Evolutionary conservation across 106 monocot species (phyloP).

Genomic region (Platanthera zijinensis): DNA sequence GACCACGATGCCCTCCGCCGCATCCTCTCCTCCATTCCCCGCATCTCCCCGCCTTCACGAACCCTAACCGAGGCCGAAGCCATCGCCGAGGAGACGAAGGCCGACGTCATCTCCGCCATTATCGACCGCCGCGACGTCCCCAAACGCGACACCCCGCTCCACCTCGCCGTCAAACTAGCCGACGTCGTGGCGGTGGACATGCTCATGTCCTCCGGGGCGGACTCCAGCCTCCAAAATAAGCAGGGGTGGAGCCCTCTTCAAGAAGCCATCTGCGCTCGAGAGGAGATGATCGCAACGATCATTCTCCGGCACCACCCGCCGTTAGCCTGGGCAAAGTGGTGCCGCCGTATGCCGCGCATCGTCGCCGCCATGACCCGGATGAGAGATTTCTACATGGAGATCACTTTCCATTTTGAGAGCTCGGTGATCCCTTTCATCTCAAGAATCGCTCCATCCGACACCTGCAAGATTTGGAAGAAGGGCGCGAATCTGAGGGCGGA

Average conservation of each 20-base stretch:
- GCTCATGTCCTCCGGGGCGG: slow-evolving; percentile 54
- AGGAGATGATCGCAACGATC: slow-evolving; percentile 31
- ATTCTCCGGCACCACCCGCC: slow-evolving; percentile 36
- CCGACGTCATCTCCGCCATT: slow-evolving; percentile 35
- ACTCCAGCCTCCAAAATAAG: slow-evolving; percentile 53
- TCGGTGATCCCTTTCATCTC: slow-evolving; percentile 51
- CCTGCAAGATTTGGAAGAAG: slow-evolving; percentile 50
- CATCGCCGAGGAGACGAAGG: slow-evolving; percentile 32
- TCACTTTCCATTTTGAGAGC: slow-evolving; percentile 50
- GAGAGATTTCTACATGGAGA: slow-evolving; percentile 55
- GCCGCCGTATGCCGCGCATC: slow-evolving; percentile 40
- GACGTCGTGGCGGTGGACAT: slow-evolving; percentile 31
- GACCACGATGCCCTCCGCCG: background rate
- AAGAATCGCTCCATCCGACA: slow-evolving; percentile 48
- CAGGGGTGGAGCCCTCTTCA: slow-evolving; percentile 58
- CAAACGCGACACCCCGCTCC: slow-evolving; percentile 47
- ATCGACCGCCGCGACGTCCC: slow-evolving; percentile 50
- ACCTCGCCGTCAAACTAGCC: slow-evolving; percentile 41
- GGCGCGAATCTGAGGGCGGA: slow-evolving; percentile 61
- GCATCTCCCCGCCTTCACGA: background rate
- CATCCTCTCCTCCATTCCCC: slow-evolving; percentile 2
- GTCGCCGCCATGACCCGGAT: slow-evolving; percentile 33
- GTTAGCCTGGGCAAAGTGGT: slow-evolving; percentile 43
- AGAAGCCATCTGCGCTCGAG: slow-evolving; percentile 38
- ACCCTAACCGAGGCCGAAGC: slow-evolving; percentile 20